Base-by-base conservation (phyloP, 371 early-diverging fungal genomes). In the Circinella umbellata region DNA sequence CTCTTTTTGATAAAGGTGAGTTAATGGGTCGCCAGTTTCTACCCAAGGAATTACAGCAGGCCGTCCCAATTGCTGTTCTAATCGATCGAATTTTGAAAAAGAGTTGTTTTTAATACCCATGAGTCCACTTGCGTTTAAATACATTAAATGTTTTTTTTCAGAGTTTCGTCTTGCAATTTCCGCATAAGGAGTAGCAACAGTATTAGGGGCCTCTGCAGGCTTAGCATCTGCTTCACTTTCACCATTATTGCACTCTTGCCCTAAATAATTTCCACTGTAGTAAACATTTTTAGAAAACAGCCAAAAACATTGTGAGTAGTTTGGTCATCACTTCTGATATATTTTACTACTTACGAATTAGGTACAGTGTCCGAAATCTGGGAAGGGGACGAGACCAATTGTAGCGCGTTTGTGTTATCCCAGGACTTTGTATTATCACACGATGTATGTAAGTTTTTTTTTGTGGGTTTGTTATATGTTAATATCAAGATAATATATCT, bases 11-110 rank as follows among this genome's bases (percentile, higher is more conserved):
- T 53, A 61, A 1, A 68, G 55, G 15, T 20, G 67, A 61, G 57
- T 82, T 81, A 86, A 70, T 14, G 76, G 63, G 63, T 77, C 76
- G 8, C 87, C 89, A 37, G 86, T 83, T 63, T 85, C 86, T n/a
- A 86, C 71, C 89, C 88, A 87, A 8, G 89, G 89, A 37, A 88
- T 79, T 46, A 73, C 73, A 1, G 78, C 77, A 0, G 87, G 86
- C 4, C 72, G 76, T 27, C n/a, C 73, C 27, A 81, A 61, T n/a
- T 66, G 66, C 7, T 75, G 70, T 9, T 66, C 34, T 8, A 64
- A 18, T 36, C 53, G 34, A 37, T 53, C 38, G 37, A 4, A 17
- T 4, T 63, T 10, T 9, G 57, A 11, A 11, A 57, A 4, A 34
- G 27, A 5, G 4, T 27, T 57, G 34, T 47, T n/a, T 17, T 18